These are phyloP conservation scores for Paraglomus brasilianum DNA, from an alignment of 192 early-diverging fungal species.

Conservation along the genomic window DNA sequence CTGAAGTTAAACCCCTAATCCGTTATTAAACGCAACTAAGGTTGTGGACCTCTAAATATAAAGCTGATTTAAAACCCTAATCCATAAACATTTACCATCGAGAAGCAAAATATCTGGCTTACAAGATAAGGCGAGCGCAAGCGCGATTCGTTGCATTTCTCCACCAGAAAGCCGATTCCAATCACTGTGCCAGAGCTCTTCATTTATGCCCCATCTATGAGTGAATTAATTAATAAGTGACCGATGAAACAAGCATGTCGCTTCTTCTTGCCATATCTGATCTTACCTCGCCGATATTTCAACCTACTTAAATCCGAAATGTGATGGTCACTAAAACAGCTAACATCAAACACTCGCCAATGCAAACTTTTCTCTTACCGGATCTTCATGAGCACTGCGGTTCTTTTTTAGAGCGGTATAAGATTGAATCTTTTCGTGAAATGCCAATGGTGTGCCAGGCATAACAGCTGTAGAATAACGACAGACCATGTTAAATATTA, in stretches of 20 bases:
- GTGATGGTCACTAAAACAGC: not conserved
- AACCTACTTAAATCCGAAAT: conserved; percentile 3
- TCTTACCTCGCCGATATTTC: conserved; percentile 19
- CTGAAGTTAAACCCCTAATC: not conserved
- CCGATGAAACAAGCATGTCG: not conserved
- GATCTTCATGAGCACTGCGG: conserved; percentile 49
- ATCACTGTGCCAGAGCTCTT: conserved; percentile 68
- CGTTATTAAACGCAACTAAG: not conserved
- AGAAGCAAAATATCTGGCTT: conserved; percentile 75
- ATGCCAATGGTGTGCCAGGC: conserved; percentile 71
- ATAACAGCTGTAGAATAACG: conserved; percentile 46
- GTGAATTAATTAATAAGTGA: conserved; percentile 37
- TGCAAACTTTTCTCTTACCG: conserved; percentile 44
- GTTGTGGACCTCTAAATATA: not conserved
- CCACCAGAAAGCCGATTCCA: conserved; percentile 83
- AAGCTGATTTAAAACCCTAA: not conserved
- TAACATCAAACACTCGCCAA: not conserved
- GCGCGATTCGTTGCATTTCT: conserved; percentile 76
- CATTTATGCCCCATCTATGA: conserved; percentile 65
- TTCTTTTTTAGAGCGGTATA: conserved; percentile 51
- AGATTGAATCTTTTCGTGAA: conserved; percentile 55
- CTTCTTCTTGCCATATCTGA: not conserved
- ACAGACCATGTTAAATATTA: too few species aligned
- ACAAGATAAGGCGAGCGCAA: conserved; percentile 78
- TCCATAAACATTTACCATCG: conserved; percentile 57